Evolutionary conservation across 2,329 filamentous ascomycete species (phyloP), one percentile per base, ranked within the genome.

Genomic region (Neonectria hederae): DNA sequence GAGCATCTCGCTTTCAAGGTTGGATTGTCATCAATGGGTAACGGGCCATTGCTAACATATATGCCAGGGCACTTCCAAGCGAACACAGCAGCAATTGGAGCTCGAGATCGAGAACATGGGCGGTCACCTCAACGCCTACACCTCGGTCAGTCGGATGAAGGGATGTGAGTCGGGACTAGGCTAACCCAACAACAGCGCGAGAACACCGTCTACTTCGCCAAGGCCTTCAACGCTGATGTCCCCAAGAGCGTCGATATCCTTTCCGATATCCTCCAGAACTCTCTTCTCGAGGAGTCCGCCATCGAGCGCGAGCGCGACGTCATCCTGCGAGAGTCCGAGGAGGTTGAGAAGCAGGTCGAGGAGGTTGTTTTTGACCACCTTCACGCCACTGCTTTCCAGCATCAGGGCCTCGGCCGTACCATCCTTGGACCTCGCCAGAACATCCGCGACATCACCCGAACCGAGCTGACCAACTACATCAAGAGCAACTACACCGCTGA

Each of bases 81-180:
- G 96, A 83, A 94, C 92, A 71, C 96, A 99, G 84, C 92, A 97
- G 81, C 96, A 99, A 85, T 87, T 99, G 80, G 96, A 99, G 86
- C 90, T 99, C 71, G 96, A 99, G 87, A 98, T 99, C 79, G 96
- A 99, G 88, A 99, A 99, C 86, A 97, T 99, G 93, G 96, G 96
- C 81, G 96, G 93, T 71, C 96, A 99, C 86, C 88, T 99, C 76
- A 99, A 99, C 84, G 96, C 96, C 81, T 99, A 99, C 87, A 99
- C 96, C 76, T 98, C 95, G 86, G 94, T 97, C 90, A 78, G 91
- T 83, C 74, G 76, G 75, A 63, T 65, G 53, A 68, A 68, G 65
- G 70, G 68, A 72, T 67, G 65, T 40, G 35, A 48, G 40, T 56
- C 48, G 54, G 58, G 66, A 46, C 54, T n/a, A 60, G 53, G 62